Evolutionary conservation across 257 asterid genomes (phyloP), one percentile per base, ranked within the genome.

Genomic region (Coffea canephora): DNA sequence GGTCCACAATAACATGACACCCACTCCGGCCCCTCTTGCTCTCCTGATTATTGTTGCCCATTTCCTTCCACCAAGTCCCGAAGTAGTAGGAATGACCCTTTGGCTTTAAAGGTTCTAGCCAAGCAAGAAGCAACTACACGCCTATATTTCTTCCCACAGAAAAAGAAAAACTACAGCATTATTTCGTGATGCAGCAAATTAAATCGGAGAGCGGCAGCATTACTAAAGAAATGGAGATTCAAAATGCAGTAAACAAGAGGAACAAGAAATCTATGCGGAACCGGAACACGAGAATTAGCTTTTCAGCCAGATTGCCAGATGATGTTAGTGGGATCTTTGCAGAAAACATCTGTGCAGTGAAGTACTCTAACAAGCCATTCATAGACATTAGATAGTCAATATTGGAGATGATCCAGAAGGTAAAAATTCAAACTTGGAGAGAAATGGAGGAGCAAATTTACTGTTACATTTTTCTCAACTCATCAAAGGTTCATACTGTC

Each of bases 371-470:
- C 34, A 75, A 90, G 78, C 95, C 97, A 0, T 70, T 83, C 39
- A 31, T 76, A 31, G 95, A 92, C 45, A 88, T 92, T 48, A 80
- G 89, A 70, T 85, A 85, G 31, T 92, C 96, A 45, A 84, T 90
- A 10, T 31, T 72, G 49, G 91, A 90, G 81, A 86, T 91, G 84
- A 84, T 88, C 34, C 82, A 89, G 80, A 83, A 77, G 59, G 79
- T 89, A 52, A 91, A 90, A n/a, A 77, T 92, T 79, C 75, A 76
- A 36, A 88, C 87, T 21, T 92, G 96, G 96, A 73, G 80, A 2
- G 86, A 89, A 48, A 90, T 90, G 93, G 96, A 91, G 80, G 97
- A 92, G 67, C 75, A 91, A 75, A 71, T 91, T 6, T 91, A 89
- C 52, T 92, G 94, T 50, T 92, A 89, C 69, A 55, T 92, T 50